A percentile compares a stretch with the other conserved stretches of the same genome.
Conservation (phyloP, 805 yeast genomes). For the Candida mattraensis region DNA sequence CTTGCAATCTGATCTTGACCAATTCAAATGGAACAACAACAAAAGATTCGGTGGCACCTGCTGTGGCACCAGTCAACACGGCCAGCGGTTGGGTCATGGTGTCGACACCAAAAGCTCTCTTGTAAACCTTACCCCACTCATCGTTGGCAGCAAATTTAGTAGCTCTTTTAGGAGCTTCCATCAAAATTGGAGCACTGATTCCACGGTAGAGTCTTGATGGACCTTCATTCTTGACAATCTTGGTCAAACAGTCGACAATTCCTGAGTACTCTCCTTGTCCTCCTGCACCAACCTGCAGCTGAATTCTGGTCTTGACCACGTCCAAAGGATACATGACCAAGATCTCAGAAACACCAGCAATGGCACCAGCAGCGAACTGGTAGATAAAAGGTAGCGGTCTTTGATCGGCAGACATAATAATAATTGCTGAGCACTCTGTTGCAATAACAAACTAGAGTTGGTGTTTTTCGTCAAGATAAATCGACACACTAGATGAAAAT, state of each 20-base stretch:
- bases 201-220: conserved; percentile 84
- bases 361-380: conserved; percentile 88
- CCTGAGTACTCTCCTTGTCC: conserved; percentile 71
- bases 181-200: conserved; percentile 90
- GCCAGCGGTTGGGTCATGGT: conserved; percentile 81
- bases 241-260: conserved; percentile 77
- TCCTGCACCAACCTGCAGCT: conserved; percentile 64
- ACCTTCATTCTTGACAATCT: conserved; percentile 87
- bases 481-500: no score
- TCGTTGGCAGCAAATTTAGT: conserved; percentile 98
- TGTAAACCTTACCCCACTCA: conserved; percentile 89
- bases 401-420: conserved; percentile 10
- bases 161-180: conserved; percentile 99
- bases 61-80: conserved; percentile 93
- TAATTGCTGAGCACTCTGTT: not conserved
- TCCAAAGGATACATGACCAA: conserved; percentile 95
- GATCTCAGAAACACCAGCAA: conserved; percentile 97
- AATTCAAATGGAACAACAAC: conserved; percentile 98
- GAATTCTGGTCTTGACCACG: conserved; percentile 96
- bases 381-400: conserved; percentile 82
- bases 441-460: no score
- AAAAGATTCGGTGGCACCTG: conserved; percentile 95
- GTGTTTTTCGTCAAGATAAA: no score
- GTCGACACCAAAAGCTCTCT: conserved; percentile 62
- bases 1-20: conserved; percentile 93